Conservation (phyloP, 1,139 yeast species). For the Geotrichum candidum region DNA sequence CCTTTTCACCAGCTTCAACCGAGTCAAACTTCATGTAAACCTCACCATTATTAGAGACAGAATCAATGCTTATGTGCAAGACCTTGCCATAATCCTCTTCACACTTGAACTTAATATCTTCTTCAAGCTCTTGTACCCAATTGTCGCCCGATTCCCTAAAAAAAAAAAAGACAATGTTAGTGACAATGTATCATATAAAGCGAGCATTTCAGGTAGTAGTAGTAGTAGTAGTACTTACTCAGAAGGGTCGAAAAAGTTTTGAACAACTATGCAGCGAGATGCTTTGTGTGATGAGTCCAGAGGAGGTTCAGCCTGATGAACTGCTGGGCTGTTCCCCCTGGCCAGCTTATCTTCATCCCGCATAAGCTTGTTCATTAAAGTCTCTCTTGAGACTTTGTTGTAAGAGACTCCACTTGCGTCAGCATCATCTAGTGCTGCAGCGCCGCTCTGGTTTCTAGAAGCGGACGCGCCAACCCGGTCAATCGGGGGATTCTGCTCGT, state of each 20-base stretch:
- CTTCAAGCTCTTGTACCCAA: constrained; percentile 37
- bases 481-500: constrained; percentile 11
- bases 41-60: constrained; percentile 31
- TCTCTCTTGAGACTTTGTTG: constrained; percentile 29
- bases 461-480: constrained; percentile 15
- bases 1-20: constrained; percentile 30
- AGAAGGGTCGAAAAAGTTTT: constrained; percentile 36
- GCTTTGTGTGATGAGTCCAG: constrained; percentile 18
- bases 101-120: constrained; percentile 37
- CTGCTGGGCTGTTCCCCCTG: background rate
- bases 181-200: background rate
- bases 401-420: constrained; percentile 29
- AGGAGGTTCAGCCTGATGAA: background rate
- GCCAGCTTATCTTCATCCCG: constrained; percentile 30
- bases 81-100: constrained; percentile 37
- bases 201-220: background rate
- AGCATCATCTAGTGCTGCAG: constrained; percentile 27
- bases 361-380: constrained; percentile 33
- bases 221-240: constrained; percentile 26
- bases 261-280: constrained; percentile 33
- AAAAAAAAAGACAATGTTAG: background rate
- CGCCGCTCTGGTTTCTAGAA: constrained; percentile 18
- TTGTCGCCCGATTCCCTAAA: constrained; percentile 33
- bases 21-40: constrained; percentile 34
- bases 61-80: constrained; percentile 33